phyloP scores from a whole-genome alignment of 805 yeast species.

The Kluyveromyces wickerhamii region DNA sequence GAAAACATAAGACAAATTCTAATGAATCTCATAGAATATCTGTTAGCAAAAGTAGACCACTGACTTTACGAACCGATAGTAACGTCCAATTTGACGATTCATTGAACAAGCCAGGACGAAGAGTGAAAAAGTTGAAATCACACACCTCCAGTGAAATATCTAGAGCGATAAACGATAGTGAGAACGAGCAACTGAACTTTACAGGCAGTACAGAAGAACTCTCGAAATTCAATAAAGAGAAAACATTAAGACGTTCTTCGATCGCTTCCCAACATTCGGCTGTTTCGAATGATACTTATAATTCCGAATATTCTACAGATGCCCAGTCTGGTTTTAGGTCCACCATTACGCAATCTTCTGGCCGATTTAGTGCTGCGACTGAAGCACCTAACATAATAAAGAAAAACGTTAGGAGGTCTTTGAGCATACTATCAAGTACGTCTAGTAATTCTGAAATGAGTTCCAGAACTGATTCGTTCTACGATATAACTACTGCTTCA shows the following conservation, averaged over 20 bases:
- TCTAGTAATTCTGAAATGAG: constrained; percentile 35
- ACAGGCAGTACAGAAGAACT: constrained; percentile 10
- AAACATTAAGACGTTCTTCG: constrained; percentile 40
- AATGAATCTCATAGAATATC: constrained; percentile 6
- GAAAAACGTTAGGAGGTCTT: constrained; percentile 24
- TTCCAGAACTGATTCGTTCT: constrained; percentile 34
- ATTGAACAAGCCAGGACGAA: constrained; percentile 8
- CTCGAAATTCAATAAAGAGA: constrained; percentile 10
- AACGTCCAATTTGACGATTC: constrained; percentile 6
- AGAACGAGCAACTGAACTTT: constrained; percentile 1
- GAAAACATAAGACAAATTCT: constrained; percentile 9
- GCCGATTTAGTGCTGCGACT: neutral
- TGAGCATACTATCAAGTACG: constrained; percentile 32
- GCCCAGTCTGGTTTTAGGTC: constrained; percentile 10
- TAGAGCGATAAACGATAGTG: constrained; percentile 1
- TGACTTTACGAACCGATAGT: constrained; percentile 3
- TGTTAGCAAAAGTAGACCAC: neutral
- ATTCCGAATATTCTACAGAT: constrained; percentile 44
- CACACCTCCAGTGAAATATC: constrained; percentile 22
- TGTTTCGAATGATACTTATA: constrained; percentile 38
- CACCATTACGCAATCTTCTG: constrained; percentile 8
- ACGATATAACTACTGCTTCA: constrained; percentile 32
- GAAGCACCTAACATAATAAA: neutral
- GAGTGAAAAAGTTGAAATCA: constrained; percentile 22
- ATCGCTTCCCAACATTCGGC: constrained; percentile 43